Percentiles rank a stretch among this genome's conserved stretches.
Conservation (phyloP, 2,329 filamentous ascomycete genomes). For the Seiridium cupressi region DNA sequence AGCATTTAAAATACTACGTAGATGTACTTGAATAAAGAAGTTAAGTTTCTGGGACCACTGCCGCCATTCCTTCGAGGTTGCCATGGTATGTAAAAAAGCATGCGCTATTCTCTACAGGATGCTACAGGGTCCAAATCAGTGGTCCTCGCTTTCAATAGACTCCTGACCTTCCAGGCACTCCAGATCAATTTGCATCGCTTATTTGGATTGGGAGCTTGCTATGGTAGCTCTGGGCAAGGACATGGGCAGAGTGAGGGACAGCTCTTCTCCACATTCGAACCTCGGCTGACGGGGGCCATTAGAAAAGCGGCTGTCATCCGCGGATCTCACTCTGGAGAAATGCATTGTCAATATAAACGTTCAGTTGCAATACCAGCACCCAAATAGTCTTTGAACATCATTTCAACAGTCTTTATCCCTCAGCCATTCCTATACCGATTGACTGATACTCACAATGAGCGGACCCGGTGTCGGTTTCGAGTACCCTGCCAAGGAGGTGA, state of each 20-base stretch:
- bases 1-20: no score
- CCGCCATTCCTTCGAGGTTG: no score
- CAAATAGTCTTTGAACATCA: background rate
- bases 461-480: slow-evolving; percentile 70
- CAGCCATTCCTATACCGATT: no score
- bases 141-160: no score
- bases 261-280: slow-evolving; percentile 11
- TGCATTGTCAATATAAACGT: background rate
- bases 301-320: slow-evolving; percentile 6
- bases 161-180: no score
- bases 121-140: no score
- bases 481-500: slow-evolving; percentile 72
- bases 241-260: background rate
- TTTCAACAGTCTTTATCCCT: background rate
- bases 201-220: background rate
- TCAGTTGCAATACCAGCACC: background rate
- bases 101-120: no score
- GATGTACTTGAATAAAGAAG: no score
- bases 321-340: background rate
- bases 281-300: slow-evolving; percentile 10
- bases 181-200: no score
- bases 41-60: no score
- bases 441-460: slow-evolving; percentile 31
- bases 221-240: background rate
- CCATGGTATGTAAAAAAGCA: no score